Base-by-base conservation (phyloP, 768 basidiomycete species). In the Lentinula detonsa region DNA sequence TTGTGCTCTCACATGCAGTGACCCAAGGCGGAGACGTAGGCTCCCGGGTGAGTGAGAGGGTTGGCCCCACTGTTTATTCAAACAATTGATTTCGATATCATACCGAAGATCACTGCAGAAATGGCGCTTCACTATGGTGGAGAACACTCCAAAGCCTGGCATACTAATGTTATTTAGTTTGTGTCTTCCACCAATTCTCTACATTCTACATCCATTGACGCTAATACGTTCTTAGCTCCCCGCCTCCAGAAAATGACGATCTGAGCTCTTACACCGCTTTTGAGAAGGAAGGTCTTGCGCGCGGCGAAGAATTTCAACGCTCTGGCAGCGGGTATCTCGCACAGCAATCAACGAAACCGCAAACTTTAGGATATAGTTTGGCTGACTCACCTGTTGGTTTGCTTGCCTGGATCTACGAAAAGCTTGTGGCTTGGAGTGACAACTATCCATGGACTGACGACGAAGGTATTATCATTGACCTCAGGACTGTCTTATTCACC, bases 401-500 rank as follows among this genome's bases (percentile, higher is more conserved):
- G 8, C 70, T 74, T 33, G 71, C 69, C 11, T 74, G 74, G 74
- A 75, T 74, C 34, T 74, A 71, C 50, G 74, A 75, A 54, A 74
- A 74, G 42, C 50, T 74, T 10, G 63, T 66, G 43, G 61, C 63
- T 34, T 74, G 72, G 73, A 66, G 74, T 0, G 80, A 80, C 53
- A 49, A 64, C 1, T 81, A 81, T 61, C 72, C 72, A 0, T 81
- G 79, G 79, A 68, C 68, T 15, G 78, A 81, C 54, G 80, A 81
- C 8, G 80, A 81, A 65, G 69, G 79, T 71, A 33, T 21, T 8
- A 8, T 5, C 39, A 18, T 28, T 13, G 21, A 8, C 13, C 5
- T 40, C 15, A 23, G 23, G 23, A 23, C 23, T 23, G 23, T 23
- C 9, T 28, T 35, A 10, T 10, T 33, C 35, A n/a, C n/a, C 34